Conservation (phyloP, 805 yeast genomes). For the Pichia heedii region DNA sequence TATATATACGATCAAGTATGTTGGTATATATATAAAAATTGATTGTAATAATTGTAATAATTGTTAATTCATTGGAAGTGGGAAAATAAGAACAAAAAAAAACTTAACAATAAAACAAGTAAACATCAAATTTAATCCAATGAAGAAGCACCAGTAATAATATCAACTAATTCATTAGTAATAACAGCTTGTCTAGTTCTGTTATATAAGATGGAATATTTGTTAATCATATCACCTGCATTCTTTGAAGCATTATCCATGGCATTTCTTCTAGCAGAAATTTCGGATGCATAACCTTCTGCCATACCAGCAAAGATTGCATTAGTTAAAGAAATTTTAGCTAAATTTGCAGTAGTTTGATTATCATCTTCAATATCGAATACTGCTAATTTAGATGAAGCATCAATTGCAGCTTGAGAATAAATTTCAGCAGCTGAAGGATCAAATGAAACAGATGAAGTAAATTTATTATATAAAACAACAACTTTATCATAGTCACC, state of each 20-base stretch:
- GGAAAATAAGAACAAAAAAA: too few species aligned
- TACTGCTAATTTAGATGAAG: constrained; percentile 76
- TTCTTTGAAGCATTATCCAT: constrained; percentile 99
- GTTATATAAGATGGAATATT: constrained; percentile 95
- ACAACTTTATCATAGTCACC: constrained; percentile 71
- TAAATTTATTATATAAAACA: constrained; percentile 79
- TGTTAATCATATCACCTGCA: constrained; percentile 97
- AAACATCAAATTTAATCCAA: constrained; percentile 50
- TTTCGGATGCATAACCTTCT: constrained; percentile 97
- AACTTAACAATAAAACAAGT: too few species aligned
- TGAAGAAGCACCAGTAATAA: constrained; percentile 99
- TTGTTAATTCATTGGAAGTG: too few species aligned
- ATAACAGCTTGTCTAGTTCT: constrained; percentile 99
- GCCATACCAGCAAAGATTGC: constrained; percentile 85
- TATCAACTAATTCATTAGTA: constrained; percentile 98
- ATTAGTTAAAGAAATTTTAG: constrained; percentile 88
- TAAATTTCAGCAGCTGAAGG: constrained; percentile 63
- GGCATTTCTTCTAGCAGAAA: constrained; percentile 98
- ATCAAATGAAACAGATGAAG: constrained; percentile 83
- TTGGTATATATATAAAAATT: too few species aligned
- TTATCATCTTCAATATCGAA: constrained; percentile 72
- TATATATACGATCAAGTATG: too few species aligned
- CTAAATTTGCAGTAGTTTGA: constrained; percentile 53
- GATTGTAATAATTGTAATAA: too few species aligned
- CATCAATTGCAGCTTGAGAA: constrained; percentile 63